Percentiles rank a stretch among this genome's conserved stretches.
Conservation (phyloP, 1,284 basidiomycete species). For the Ganoderma sinense region DNA sequence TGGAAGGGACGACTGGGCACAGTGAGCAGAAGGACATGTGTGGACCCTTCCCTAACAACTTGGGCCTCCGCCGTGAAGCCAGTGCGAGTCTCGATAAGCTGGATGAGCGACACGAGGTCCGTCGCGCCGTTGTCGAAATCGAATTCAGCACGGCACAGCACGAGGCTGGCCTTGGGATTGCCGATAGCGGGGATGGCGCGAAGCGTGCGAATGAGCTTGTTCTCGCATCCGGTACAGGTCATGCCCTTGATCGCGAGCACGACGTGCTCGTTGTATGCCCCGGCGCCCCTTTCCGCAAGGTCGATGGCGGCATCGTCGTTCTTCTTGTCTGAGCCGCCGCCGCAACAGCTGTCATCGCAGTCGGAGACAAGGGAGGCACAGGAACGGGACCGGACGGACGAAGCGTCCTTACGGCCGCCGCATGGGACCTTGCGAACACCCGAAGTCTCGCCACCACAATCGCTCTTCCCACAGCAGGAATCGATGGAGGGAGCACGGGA, state of each 20-base stretch:
- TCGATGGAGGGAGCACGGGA: conserved; percentile 25
- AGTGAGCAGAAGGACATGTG: conserved; percentile 31
- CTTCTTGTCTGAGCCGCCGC: conserved; percentile 22
- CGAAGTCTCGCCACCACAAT: conserved; percentile 19
- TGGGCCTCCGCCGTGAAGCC: conserved; percentile 39
- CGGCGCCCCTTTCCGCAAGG: conserved; percentile 23
- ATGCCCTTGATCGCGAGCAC: conserved; percentile 42
- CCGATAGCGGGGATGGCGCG: conserved; percentile 31
- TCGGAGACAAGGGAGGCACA: conserved; percentile 27
- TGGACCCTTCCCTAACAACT: conserved; percentile 23
- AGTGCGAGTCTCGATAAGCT: conserved; percentile 39
- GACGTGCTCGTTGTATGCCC: conserved; percentile 24
- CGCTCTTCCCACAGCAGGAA: conserved; percentile 34
- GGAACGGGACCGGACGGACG: conserved; percentile 17
- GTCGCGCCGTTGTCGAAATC: conserved; percentile 34
- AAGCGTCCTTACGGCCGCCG: conserved; percentile 20
- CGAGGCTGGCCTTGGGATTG: conserved; percentile 43
- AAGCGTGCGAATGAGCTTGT: conserved; percentile 39
- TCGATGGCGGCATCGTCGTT: conserved; percentile 23
- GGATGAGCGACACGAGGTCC: conserved; percentile 34
- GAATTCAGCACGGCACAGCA: conserved; percentile 42
- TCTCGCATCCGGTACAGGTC: conserved; percentile 45
- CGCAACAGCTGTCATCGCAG: conserved; percentile 29
- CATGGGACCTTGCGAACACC: conserved; percentile 21
- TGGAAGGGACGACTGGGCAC: conserved; percentile 21